phyloP scores from a whole-genome alignment of 1,284 basidiomycete genomes.

The Puccinia coronata region DNA sequence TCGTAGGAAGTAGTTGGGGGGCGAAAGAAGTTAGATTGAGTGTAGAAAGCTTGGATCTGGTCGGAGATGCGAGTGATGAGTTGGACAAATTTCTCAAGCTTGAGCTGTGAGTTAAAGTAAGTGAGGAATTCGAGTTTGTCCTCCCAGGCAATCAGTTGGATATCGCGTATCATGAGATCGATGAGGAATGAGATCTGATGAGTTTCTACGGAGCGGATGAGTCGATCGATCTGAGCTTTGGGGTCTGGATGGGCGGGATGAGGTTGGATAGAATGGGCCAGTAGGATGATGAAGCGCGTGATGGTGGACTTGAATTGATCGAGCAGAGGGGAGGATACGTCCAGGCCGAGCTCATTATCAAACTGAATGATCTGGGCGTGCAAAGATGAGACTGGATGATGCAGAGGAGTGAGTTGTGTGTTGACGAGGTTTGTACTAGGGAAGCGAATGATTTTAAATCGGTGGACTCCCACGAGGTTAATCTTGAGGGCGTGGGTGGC shows the following conservation, averaged over 20 bases:
- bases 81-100: conserved; percentile 22
- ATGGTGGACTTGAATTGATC: neutral
- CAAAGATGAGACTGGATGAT: neutral
- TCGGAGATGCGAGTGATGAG: conserved; percentile 1
- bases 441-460: conserved; percentile 9
- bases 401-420: neutral
- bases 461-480: conserved; percentile 6
- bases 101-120: conserved; percentile 23
- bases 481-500: neutral
- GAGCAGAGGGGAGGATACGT: neutral
- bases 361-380: neutral
- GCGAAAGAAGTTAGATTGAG: neutral
- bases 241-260: neutral
- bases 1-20: neutral
- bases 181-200: conserved; percentile 23
- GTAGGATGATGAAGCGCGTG: conserved; percentile 9
- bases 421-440: neutral
- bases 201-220: conserved; percentile 6
- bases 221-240: conserved; percentile 12
- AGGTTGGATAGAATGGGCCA: neutral
- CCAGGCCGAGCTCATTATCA: neutral
- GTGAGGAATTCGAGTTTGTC: conserved; percentile 25
- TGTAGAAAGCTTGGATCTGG: conserved; percentile 16
- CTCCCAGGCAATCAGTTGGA: conserved; percentile 12
- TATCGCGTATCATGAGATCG: conserved; percentile 28